These are phyloP conservation scores for Anethum foeniculum DNA, from an alignment of 140 eudicot genomes.

Conservation along the genomic window DNA sequence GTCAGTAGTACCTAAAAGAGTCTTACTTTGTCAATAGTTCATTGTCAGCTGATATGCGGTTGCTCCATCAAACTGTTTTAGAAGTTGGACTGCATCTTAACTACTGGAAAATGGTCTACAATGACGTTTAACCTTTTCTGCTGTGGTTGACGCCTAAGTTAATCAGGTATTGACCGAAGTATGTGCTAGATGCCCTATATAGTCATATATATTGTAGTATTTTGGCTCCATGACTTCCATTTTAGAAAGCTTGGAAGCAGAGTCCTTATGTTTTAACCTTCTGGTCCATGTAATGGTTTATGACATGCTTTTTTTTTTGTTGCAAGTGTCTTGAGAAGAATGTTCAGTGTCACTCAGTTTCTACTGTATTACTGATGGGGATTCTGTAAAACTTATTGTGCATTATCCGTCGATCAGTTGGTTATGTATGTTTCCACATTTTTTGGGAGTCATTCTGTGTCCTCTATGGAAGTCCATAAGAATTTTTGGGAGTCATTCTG, in stretches of 20 bases:
- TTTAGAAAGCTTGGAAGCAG: slow-evolving; percentile 7
- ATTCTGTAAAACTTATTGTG: not conserved
- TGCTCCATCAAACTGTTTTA: slow-evolving; percentile 15
- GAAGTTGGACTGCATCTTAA: slow-evolving; percentile 36
- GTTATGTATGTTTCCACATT: not conserved
- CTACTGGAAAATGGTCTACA: slow-evolving; percentile 28
- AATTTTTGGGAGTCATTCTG: not conserved
- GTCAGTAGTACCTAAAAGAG: slow-evolving; percentile 8
- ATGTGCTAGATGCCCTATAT: not conserved
- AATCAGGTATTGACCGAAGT: not conserved
- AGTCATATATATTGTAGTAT: not conserved
- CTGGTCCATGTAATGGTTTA: slow-evolving; percentile 3
- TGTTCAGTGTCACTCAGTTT: not conserved
- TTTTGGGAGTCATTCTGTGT: not conserved
- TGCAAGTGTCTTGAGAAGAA: not conserved
- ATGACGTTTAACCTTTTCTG: slow-evolving; percentile 12
- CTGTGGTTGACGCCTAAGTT: not conserved
- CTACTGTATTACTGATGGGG: not conserved
- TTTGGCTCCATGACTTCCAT: slow-evolving; percentile 7
- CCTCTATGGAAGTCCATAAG: not conserved
- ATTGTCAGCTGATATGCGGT: slow-evolving; percentile 29
- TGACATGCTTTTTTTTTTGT: not conserved
- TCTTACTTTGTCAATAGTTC: slow-evolving; percentile 34
- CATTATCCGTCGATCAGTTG: not conserved
- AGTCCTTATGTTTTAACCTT: not conserved